phyloP scores from a whole-genome alignment of 768 basidiomycete genomes.

The Amyloporia xantha region DNA sequence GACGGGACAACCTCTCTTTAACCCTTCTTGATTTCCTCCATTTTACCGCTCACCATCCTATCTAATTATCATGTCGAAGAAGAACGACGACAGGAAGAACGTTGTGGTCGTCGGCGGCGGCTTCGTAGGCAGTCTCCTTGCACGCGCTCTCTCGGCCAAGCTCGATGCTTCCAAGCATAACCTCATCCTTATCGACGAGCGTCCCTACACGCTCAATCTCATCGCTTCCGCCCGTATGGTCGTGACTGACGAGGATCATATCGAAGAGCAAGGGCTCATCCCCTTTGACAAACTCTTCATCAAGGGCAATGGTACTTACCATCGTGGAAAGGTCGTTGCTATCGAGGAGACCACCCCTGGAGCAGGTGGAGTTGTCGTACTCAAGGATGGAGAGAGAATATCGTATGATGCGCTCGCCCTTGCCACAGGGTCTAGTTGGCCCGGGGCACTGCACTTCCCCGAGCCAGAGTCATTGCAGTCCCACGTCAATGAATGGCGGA shows the following conservation, averaged over 20 bases:
- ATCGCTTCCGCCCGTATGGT: conserved; percentile 47
- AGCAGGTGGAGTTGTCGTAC: conserved; percentile 41
- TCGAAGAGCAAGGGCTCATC: conserved; percentile 41
- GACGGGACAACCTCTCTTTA: neutral
- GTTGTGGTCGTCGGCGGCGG: conserved; percentile 56
- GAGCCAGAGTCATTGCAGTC: conserved; percentile 15
- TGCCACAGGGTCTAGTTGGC: conserved; percentile 51
- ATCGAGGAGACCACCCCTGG: conserved; percentile 25
- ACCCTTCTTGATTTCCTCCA: neutral
- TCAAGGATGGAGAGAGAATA: conserved; percentile 43
- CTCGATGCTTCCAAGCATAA: conserved; percentile 43
- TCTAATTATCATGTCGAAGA: neutral
- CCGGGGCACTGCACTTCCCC: conserved; percentile 42
- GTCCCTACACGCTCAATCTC: conserved; percentile 44
- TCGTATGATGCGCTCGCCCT: conserved; percentile 52
- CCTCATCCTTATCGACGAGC: conserved; percentile 48
- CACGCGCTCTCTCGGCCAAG: conserved; percentile 41
- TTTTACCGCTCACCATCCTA: neutral
- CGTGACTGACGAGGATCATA: conserved; percentile 36
- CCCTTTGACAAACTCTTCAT: conserved; percentile 45
- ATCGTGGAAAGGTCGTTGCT: conserved; percentile 30
- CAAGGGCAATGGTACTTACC: conserved; percentile 37
- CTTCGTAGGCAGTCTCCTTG: conserved; percentile 39
- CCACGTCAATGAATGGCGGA: conserved; percentile 25
- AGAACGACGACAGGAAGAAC: conserved; percentile 21